Percentiles rank a stretch among this genome's conserved stretches.
Conservation (phyloP, 2,329 filamentous ascomycete genomes). For the Tolypocladium paradoxum region DNA sequence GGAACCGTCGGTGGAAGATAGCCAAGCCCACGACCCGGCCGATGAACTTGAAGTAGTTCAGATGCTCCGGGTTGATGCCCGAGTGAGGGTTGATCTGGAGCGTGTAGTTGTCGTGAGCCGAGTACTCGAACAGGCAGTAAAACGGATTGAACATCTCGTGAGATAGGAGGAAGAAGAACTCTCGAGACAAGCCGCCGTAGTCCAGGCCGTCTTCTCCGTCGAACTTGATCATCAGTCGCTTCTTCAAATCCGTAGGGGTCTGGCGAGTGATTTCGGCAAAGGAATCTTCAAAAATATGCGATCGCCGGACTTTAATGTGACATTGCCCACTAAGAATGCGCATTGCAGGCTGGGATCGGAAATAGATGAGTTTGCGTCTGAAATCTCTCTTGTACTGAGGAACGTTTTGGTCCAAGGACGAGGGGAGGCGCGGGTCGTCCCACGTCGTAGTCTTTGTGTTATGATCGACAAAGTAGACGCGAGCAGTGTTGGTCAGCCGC, state of each 20-base stretch:
- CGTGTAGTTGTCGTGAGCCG: constrained; percentile 98
- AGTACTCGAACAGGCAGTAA: constrained; percentile 99
- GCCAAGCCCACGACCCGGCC: constrained; percentile 92
- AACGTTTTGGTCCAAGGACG: constrained; percentile 93
- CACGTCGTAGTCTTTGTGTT: constrained; percentile 99
- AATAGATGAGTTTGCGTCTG: constrained; percentile 95
- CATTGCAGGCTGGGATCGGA: constrained; percentile 93
- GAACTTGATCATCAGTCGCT: constrained; percentile 98
- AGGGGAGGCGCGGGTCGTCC: constrained; percentile 93
- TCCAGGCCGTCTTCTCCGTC: constrained; percentile 96
- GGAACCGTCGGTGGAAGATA: constrained; percentile 94
- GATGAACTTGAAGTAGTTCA: constrained; percentile 99
- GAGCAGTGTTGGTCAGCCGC: constrained; percentile 93
- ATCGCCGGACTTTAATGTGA: constrained; percentile 92
- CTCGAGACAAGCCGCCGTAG: constrained; percentile 92
- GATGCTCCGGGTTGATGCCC: constrained; percentile 96
- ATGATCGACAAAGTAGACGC: constrained; percentile 98
- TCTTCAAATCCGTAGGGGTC: constrained; percentile 92
- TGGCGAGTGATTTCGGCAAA: constrained; percentile 98
- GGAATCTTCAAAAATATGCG: constrained; percentile 97
- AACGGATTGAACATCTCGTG: constrained; percentile 99
- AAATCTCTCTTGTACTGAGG: constrained; percentile 99
- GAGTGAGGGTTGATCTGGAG: constrained; percentile 99
- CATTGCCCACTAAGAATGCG: constrained; percentile 93
- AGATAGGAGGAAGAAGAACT: constrained; percentile 98